Conservation (phyloP, 257 asterid genomes). For the Ehretia macrophylla region DNA sequence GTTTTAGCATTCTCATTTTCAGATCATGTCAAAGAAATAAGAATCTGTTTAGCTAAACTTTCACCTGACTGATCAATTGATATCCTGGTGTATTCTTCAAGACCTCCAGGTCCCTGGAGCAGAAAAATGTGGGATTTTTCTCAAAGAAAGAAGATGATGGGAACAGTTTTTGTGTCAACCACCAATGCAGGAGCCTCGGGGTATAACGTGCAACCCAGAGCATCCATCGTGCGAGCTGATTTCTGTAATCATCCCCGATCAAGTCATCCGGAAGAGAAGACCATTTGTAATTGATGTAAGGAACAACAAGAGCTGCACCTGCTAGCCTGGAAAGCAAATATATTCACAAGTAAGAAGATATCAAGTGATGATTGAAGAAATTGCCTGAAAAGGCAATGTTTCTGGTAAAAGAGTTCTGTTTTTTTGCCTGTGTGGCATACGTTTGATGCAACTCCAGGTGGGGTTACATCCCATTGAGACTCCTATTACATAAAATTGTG, state of each 20-base stretch:
- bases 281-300: slow-evolving; percentile 79
- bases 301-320: slow-evolving; percentile 76
- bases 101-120: slow-evolving; percentile 67
- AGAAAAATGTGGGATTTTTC: slow-evolving; percentile 61
- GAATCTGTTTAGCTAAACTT: not conserved
- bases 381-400: not conserved
- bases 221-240: slow-evolving; percentile 58
- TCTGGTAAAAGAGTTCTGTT: slow-evolving; percentile 12
- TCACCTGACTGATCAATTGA: slow-evolving; percentile 71
- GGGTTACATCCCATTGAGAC: slow-evolving; percentile 82
- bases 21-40: too few species aligned
- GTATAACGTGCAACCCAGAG: slow-evolving; percentile 43
- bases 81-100: slow-evolving; percentile 79
- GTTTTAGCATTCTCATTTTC: too few species aligned
- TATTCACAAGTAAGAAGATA: not conserved
- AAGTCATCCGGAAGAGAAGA: slow-evolving; percentile 68
- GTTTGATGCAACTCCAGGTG: slow-evolving; percentile 72
- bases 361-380: not conserved
- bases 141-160: slow-evolving; percentile 75
- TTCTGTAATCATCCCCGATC: slow-evolving; percentile 64
- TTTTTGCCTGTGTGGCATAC: slow-evolving; percentile 58
- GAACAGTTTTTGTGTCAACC: slow-evolving; percentile 82
- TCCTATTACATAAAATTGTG: slow-evolving; percentile 64
- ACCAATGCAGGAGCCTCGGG: slow-evolving; percentile 75
- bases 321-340: slow-evolving; percentile 60